Evolutionary conservation across 2,329 filamentous ascomycete genomes (phyloP), one percentile per base, ranked within the genome.

Genomic region (Orbilia quercus): DNA sequence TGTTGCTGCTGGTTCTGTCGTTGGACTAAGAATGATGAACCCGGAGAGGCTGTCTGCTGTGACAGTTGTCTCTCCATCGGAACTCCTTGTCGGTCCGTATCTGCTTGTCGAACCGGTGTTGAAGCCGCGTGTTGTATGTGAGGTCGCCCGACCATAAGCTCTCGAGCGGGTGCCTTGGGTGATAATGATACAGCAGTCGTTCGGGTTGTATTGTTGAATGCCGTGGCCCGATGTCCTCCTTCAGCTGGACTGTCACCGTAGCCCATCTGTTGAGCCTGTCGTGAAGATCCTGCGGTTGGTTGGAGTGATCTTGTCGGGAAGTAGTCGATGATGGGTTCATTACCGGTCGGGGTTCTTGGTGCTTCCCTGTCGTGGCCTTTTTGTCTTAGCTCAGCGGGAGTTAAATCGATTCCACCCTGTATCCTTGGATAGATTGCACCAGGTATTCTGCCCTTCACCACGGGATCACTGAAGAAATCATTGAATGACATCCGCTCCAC

Each of bases 401-500:
- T 72, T 18, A 72, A 59, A 7, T 58, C 60, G 40, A 63, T 67
- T 44, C 63, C 59, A 20, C 70, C 73, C n/a, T 59, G 51, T 31
- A 58, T 74, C 20, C 44, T 75, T 47, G 20, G 77, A 50, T 51
- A 75, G 45, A 75, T 77, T n/a, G 79, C 79, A 55, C 90, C 91
- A 0, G 92, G 92, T 77, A 97, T 97, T 2, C 89, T 86, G 18
- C 85, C 86, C 11, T 86, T 87, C 58, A 96, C 87, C 28, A 95
- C 88, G 28, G 85, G 82, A 78, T 94, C 89, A 14, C 82, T 83
- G 81, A 98, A 98, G 80, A 97, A 95, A 75, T 90, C 88, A 57
- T 91, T 88, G 77, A 97, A 98, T 64, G 88, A 90, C 80, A 96
- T 86, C 67, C 95, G 86, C 80, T 96, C 91, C 3, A 91, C 87